Percentiles rank a stretch among this genome's conserved stretches.
Conservation (phyloP, 2,329 filamentous ascomycete genomes). For the Cercospora brassicicola region DNA sequence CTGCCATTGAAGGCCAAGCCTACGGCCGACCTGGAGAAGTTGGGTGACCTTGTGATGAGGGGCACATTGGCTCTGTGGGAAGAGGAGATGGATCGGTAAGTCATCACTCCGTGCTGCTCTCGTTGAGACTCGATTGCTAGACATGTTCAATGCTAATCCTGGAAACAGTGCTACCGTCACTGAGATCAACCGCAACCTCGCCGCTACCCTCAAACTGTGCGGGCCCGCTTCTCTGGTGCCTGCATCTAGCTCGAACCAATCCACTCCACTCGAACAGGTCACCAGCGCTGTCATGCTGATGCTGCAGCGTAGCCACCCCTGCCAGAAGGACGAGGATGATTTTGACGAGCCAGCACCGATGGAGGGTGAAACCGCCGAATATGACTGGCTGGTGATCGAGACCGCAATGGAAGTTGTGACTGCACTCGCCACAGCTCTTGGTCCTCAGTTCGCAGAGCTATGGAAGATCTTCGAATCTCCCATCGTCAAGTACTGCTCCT, state of each 20-base stretch:
- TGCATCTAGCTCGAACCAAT: constrained; percentile 58
- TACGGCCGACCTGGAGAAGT: constrained; percentile 75
- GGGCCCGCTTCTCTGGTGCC: constrained; percentile 78
- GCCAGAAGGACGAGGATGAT: constrained; percentile 84
- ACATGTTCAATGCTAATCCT: constrained; percentile 27
- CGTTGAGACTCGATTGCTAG: constrained; percentile 69
- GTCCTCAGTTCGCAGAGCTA: constrained; percentile 75
- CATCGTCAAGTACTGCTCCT: constrained; percentile 81
- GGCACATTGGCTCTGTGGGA: constrained; percentile 83
- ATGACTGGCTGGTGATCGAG: constrained; percentile 96
- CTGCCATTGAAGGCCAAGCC: constrained; percentile 79
- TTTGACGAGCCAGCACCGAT: constrained; percentile 73
- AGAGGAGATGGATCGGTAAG: constrained; percentile 91
- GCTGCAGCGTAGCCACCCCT: constrained; percentile 86
- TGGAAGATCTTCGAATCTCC: constrained; percentile 97
- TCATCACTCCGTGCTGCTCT: constrained; percentile 39
- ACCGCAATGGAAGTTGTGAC: constrained; percentile 89
- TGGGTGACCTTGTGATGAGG: constrained; percentile 81
- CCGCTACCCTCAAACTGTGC: constrained; percentile 84
- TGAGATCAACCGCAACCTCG: constrained; percentile 91
- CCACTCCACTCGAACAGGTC: constrained; percentile 55
- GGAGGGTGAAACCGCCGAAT: constrained; percentile 78
- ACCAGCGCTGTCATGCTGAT: constrained; percentile 74
- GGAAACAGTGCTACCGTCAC: constrained; percentile 74
- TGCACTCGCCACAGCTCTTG: constrained; percentile 78